Evolutionary conservation across 495 filamentous ascomycete species (phyloP).

Genomic region (Lasiosphaeria ovina): DNA sequence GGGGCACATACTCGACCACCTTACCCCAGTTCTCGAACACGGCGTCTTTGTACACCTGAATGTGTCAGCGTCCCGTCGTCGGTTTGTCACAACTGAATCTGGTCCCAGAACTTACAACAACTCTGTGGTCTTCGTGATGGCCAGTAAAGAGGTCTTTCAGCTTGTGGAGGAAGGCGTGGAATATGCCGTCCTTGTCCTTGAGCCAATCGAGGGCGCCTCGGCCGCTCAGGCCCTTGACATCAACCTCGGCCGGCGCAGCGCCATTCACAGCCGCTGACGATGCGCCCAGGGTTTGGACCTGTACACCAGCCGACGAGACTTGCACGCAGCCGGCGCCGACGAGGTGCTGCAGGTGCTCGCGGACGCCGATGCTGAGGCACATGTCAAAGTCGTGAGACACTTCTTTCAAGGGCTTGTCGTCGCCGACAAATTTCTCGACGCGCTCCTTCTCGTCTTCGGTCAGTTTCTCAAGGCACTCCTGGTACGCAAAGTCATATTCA

Average conservation of each 20-base stretch:
- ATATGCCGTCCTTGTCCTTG: not conserved
- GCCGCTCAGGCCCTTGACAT: not conserved
- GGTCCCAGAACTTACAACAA: not conserved
- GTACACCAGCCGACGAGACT: not conserved
- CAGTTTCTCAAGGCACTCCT: slow-evolving; percentile 3
- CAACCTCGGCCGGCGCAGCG: not conserved
- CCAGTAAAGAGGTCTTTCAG: not conserved
- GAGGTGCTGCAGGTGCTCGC: slow-evolving; percentile 12
- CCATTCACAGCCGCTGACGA: not conserved
- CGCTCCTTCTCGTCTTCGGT: slow-evolving; percentile 3
- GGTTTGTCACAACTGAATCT: not conserved
- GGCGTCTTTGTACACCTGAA: slow-evolving; percentile 23
- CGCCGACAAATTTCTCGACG: not conserved
- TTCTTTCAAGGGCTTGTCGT: slow-evolving; percentile 1
- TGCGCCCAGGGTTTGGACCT: not conserved
- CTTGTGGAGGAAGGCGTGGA: not conserved
- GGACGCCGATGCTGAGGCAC: slow-evolving; percentile 10
- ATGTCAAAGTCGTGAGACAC: slow-evolving; percentile 9
- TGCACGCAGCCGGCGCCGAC: not conserved
- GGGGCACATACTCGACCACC: slow-evolving; percentile 45
- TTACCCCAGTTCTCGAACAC: slow-evolving; percentile 52
- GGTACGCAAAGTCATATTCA: slow-evolving; percentile 10
- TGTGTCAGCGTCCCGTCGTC: not conserved
- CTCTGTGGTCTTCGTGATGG: not conserved
- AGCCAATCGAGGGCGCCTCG: not conserved